Base-by-base conservation (phyloP, 208 protist genomes). In the Phytomonas francai region DNA sequence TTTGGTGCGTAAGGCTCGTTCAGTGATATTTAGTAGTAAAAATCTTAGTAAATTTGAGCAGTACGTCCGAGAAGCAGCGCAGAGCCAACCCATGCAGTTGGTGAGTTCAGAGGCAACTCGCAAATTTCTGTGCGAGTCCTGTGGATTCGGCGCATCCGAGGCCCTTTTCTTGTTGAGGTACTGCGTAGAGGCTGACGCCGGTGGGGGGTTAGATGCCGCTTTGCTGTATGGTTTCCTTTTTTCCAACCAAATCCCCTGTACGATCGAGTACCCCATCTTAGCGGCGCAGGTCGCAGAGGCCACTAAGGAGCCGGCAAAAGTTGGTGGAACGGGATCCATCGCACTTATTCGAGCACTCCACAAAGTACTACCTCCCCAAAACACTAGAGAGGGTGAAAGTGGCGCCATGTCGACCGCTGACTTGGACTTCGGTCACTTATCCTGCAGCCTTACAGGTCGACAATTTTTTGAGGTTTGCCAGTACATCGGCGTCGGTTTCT, bases 221-320 rank as follows among this genome's bases (percentile, higher is more conserved):
- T 78, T 83, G 39, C 64, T 92, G 49, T 76, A 88, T 51, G 76
- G 76, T 19, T 60, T 89, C 0, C 66, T 94, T 16, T 89, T 88
- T 66, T 36, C 71, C 12, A 76, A 81, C 11, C 65, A 70, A 28
- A 63, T 92, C 1, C 84, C 84, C n/a, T 29, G 57, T 6, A 75
- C 80, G 14, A 77, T 83, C 14, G 79, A 87, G 60, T 94, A 85
- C 73, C 71, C 80, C 29, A 68, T 94, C 36, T 71, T 94, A 1
- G 80, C 86, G 64, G 75, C 72, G 0, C 79, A 81, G 31, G 85
- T 91, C 27, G 77, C 84, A 5, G 89, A 94, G 70, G 72, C 77
- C 3, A 71, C 83, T 33, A 72, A 72, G 30, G 80, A 80, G 28
- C 61, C 77, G 8, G 45, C 19, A 19, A 54, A 54, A 54, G 45